Evolutionary conservation across 1,284 basidiomycete species (phyloP).

Genomic region (Cutaneotrichosporon sp.): DNA sequence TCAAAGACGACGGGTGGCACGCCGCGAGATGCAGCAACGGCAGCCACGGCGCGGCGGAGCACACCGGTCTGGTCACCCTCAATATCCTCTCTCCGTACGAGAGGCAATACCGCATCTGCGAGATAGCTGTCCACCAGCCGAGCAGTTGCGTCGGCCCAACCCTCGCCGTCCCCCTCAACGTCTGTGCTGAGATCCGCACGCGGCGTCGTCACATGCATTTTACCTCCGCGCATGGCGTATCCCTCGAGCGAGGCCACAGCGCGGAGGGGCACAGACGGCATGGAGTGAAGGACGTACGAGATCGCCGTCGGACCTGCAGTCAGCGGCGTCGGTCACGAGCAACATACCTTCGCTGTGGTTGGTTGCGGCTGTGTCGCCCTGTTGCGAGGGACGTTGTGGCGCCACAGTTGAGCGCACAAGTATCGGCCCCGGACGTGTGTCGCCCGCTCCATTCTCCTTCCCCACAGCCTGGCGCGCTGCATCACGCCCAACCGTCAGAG

Average conservation of each 20-base stretch:
- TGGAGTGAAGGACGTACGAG: constrained; percentile 29
- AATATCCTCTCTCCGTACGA: constrained; percentile 22
- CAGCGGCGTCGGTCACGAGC: neutral
- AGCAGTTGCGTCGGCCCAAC: constrained; percentile 24
- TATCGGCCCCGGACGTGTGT: no score
- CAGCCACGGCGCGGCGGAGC: constrained; percentile 25
- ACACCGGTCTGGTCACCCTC: constrained; percentile 7
- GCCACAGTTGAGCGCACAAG: no score
- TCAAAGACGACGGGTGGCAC: constrained; percentile 28
- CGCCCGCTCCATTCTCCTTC: no score
- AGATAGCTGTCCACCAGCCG: constrained; percentile 25
- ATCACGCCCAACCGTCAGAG: neutral
- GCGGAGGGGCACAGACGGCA: constrained; percentile 26
- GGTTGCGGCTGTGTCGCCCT: no score
- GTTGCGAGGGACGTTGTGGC: no score
- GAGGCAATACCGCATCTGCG: constrained; percentile 21
- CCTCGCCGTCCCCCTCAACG: constrained; percentile 1
- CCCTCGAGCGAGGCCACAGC: constrained; percentile 19
- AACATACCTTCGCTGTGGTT: constrained; percentile 23
- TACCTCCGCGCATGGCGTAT: constrained; percentile 19
- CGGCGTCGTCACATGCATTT: constrained; percentile 14
- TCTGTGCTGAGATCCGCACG: neutral
- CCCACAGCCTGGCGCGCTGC: neutral
- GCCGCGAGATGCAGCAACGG: constrained; percentile 23
- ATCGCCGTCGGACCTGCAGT: constrained; percentile 23